Base-by-base conservation (phyloP, 352 stramenopile species). In the Saprolegnia diclina region DNA sequence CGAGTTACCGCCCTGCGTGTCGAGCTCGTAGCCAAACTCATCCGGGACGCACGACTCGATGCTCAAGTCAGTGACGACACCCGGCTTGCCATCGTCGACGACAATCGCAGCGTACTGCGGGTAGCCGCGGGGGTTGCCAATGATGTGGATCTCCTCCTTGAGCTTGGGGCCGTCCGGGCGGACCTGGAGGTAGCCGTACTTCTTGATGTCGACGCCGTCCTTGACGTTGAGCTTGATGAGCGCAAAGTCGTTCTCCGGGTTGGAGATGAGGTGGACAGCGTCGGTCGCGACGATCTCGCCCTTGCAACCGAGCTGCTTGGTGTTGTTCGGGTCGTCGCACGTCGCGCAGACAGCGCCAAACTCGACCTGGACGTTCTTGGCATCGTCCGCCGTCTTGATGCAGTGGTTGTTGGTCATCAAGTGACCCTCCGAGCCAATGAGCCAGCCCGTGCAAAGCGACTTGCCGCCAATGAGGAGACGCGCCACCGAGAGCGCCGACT, bases 391-490 rank as follows among this genome's bases (percentile, higher is more conserved):
- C n/a, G 62, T 76, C 7, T 66, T 75, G 64, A 93, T 91, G 76
- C 85, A 93, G 74, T 93, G 85, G 61, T 91, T 69, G 76, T 93
- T 93, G 35, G 85, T 92, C 16, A 93, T 56, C 48, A 90, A 21
- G 57, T 93, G 83, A 18, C 82, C 83, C 21, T 93, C 77, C 38
- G 76, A 87, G 21, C 85, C 85, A 32, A 91, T 6, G 5, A 93
- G 71, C 81, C 80, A 93, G 19, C 85, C 85, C 22, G 81, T 91
- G 67, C 85, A 93, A 44, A 88, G 89, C 45, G 75, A 89, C 10
- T 74, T 84, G 4, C 77, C 74, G 21, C 54, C 67, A 38, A 89
- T 90, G 13, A 90, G 65, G 44, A 92, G 64, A 5, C 85, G 80
- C 21, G 72, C 71, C 10, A 92, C 78, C 0, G 85, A 75, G 16